Evolutionary conservation across 164 flowering plant species (phyloP).

Genomic region (Pachysandra terminalis): DNA sequence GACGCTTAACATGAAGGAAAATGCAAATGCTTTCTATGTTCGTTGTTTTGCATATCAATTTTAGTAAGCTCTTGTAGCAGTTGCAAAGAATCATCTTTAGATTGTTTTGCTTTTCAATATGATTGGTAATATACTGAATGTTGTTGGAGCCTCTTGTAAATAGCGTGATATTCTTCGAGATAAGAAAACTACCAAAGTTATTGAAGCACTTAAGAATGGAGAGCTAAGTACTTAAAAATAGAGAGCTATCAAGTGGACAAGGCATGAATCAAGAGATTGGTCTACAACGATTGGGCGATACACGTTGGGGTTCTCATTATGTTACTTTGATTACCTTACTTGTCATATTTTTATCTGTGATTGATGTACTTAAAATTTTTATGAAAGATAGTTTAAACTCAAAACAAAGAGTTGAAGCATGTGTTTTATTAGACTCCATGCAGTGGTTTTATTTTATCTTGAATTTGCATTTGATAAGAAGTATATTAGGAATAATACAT

Average conservation of each 20-base stretch:
- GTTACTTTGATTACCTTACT: neutral
- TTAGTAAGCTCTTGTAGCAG: neutral
- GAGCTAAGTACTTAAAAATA: neutral
- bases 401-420: too few relatives aligned
- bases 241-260: too few relatives aligned
- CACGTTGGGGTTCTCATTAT: too few relatives aligned
- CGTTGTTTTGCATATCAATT: slow-evolving; percentile 3
- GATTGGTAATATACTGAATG: too few relatives aligned
- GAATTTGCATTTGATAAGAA: too few relatives aligned
- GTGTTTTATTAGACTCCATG: neutral
- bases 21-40: neutral
- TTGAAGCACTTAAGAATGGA: slow-evolving; percentile 1
- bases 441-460: neutral
- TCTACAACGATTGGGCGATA: too few relatives aligned
- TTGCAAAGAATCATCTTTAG: neutral
- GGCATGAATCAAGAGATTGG: too few relatives aligned
- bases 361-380: neutral
- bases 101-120: neutral
- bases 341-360: too few relatives aligned
- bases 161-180: neutral
- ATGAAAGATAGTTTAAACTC: neutral
- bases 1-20: too few relatives aligned
- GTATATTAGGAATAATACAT: too few relatives aligned
- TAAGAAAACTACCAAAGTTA: too few relatives aligned
- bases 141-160: too few relatives aligned